These are phyloP conservation scores for Gamarada debralockiae DNA, from an alignment of 495 filamentous ascomycete genomes.

Conservation along the genomic window DNA sequence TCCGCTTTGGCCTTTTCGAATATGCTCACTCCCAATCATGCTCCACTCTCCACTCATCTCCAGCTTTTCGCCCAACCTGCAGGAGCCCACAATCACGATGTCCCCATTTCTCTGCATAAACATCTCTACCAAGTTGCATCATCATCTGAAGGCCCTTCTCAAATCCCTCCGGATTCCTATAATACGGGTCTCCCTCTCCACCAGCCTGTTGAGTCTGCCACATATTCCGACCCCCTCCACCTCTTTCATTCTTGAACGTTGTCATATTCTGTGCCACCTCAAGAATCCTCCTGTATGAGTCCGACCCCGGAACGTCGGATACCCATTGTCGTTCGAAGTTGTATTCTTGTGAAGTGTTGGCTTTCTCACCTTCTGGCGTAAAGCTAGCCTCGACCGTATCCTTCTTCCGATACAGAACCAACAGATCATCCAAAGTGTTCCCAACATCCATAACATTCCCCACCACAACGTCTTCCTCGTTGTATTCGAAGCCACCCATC, in stretches of 20 bases:
- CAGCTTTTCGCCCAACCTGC: constrained; percentile 31
- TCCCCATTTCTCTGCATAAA: constrained; percentile 56
- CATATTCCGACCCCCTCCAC: constrained; percentile 47
- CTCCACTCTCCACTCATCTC: constrained; percentile 46
- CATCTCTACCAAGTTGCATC: constrained; percentile 44
- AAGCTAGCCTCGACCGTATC: constrained; percentile 15
- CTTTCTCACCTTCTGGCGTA: constrained; percentile 27
- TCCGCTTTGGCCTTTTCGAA: too few species aligned
- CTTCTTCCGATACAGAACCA: too few species aligned
- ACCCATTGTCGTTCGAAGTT: too few species aligned
- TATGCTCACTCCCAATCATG: constrained; percentile 33
- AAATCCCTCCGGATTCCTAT: constrained; percentile 49
- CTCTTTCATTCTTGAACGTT: background rate
- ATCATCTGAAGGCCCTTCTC: constrained; percentile 42
- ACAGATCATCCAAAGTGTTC: constrained; percentile 36
- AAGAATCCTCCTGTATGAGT: constrained; percentile 8
- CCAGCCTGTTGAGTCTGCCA: constrained; percentile 55
- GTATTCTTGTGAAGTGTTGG: too few species aligned
- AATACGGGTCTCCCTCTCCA: constrained; percentile 55
- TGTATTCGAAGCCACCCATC: constrained; percentile 40
- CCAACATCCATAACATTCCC: constrained; percentile 50
- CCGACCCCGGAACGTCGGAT: too few species aligned
- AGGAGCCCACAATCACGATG: constrained; percentile 44
- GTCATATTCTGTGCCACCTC: constrained; percentile 9
- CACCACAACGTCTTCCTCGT: constrained; percentile 34